Percentiles rank a stretch among this genome's conserved stretches.
Conservation (phyloP, 306 rosid species). For the Mucuna pruriens region DNA sequence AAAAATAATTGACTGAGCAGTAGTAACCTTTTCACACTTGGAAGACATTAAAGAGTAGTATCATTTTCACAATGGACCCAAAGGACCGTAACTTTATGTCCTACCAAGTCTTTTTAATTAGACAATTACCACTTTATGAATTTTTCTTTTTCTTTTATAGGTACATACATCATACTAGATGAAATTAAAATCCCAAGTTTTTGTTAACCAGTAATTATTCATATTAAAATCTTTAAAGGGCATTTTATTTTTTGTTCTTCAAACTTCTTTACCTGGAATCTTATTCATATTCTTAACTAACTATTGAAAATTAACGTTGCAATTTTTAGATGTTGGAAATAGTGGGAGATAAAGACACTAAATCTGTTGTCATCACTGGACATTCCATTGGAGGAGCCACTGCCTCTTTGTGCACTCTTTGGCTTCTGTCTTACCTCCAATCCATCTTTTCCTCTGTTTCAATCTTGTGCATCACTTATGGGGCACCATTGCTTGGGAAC, state of each 20-base stretch:
- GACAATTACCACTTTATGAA: not conserved
- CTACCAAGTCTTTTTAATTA: not conserved
- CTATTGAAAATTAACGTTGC: constrained; percentile 17
- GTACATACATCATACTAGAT: not conserved
- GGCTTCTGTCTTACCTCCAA: constrained; percentile 71
- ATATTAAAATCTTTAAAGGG: not conserved
- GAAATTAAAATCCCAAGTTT: constrained; percentile 5
- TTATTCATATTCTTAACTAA: constrained; percentile 29
- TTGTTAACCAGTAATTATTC: not conserved
- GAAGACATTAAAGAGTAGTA: no score
- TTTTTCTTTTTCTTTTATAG: not conserved
- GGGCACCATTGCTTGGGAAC: constrained; percentile 84
- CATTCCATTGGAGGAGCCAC: constrained; percentile 88
- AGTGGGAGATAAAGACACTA: constrained; percentile 49
- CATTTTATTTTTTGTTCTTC: not conserved
- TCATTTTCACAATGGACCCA: not conserved
- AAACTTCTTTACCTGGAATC: constrained; percentile 13
- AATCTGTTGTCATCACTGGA: constrained; percentile 81
- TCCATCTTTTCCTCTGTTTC: constrained; percentile 43
- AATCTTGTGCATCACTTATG: constrained; percentile 77
- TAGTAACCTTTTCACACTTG: not conserved
- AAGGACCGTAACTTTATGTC: not conserved
- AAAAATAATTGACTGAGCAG: not conserved
- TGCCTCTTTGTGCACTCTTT: constrained; percentile 77
- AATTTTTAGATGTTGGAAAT: constrained; percentile 59